Base-by-base conservation (phyloP, 2,329 filamentous ascomycete genomes). In the Chrysosporium keratinophilum region DNA sequence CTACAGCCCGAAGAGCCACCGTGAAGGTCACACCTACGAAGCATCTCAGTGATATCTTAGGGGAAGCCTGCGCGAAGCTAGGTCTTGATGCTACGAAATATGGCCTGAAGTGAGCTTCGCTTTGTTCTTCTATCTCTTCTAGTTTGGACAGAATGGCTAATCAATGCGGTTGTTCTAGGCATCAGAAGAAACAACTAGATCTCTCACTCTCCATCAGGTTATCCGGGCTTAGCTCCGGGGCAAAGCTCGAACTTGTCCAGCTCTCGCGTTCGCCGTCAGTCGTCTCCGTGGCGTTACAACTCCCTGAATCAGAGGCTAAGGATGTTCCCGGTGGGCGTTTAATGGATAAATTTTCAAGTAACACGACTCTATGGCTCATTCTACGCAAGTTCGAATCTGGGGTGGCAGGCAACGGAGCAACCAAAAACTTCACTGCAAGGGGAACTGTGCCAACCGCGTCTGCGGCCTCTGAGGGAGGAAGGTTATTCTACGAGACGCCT, bases 221-320 rank as follows among this genome's bases (percentile, higher is more conserved):
- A 28, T 85, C 89, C 4, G 88, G 89, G 48, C 83, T 98, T 5
- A 77, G 79, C 11, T 80, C 87, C 37, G 93, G 93, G 57, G 91
- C 93, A 56, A 95, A 94, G 66, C 81, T 98, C 55, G 90, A 97
- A 66, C 85, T 98, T 48, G 85, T 96, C 19, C 83, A 88, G 65
- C 83, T 85, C 56, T 93, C 90, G 44, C 87, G 87, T 54, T 93
- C 89, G 0, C 85, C 90, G 0, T 84, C 88, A 1, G 85, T 85
- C 46, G 85, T 98, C 54, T 89, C 85, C 40, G 85, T 98, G 41
- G 91, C 88, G n/a, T 74, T 98, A 11, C 87, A 95, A 65, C 75
- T 96, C 28, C 87, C 88, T 2, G 78, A 83, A 35, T 80, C 83
- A 19, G 85, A 93, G 65, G 81, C 78, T 17, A 75, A 74, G 43